phyloP scores from a whole-genome alignment of 352 stramenopile species.

The Pythium volutum region DNA sequence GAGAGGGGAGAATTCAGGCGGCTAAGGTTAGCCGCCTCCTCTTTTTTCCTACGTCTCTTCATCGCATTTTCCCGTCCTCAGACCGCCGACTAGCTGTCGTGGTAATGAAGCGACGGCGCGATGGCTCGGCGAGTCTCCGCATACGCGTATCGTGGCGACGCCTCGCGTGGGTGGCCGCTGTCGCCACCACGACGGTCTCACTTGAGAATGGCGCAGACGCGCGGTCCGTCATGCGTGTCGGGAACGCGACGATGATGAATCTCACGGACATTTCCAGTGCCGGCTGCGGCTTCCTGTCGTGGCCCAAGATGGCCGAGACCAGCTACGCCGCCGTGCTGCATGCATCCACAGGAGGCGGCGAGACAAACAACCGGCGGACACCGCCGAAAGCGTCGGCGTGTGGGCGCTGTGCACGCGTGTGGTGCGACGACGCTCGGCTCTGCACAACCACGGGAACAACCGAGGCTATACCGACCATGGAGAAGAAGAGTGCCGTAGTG shows the following conservation, averaged over 20 bases:
- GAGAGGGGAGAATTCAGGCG: not conserved
- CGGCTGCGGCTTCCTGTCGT: conserved; percentile 35
- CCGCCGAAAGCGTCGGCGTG: conserved; percentile 18
- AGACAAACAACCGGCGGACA: not conserved
- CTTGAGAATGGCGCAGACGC: not conserved
- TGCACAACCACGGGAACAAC: not conserved
- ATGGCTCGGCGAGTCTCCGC: not conserved
- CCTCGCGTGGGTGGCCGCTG: not conserved
- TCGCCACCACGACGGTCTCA: not conserved
- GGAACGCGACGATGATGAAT: conserved; percentile 17
- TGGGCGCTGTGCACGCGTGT: conserved; percentile 31
- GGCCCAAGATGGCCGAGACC: conserved; percentile 16
- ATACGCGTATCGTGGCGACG: not conserved
- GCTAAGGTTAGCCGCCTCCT: too few species aligned
- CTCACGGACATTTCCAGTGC: conserved; percentile 12
- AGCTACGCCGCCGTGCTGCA: conserved; percentile 14
- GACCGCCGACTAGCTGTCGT: not conserved
- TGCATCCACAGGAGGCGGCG: not conserved
- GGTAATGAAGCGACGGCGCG: conserved; percentile 23
- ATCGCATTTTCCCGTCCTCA: not conserved
- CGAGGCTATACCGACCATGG: too few species aligned
- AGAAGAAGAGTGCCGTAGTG: conserved; percentile 12
- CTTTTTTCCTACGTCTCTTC: too few species aligned
- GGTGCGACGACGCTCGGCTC: conserved; percentile 15
- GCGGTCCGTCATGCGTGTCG: not conserved